phyloP scores from a whole-genome alignment of 2,329 filamentous ascomycete species.

The Lithohypha guttulata region DNA sequence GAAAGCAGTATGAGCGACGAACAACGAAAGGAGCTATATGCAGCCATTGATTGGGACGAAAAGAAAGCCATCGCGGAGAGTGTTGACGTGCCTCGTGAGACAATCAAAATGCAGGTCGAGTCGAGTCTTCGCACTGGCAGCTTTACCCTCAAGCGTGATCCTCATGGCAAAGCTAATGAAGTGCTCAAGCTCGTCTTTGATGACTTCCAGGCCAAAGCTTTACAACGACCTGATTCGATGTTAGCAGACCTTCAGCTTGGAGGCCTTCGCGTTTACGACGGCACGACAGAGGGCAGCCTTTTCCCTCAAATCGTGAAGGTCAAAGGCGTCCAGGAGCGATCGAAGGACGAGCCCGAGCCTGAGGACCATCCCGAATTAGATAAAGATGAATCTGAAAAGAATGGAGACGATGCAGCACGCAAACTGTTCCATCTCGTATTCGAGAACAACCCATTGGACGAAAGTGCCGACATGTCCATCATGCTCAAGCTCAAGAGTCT shows the following conservation, averaged over 20 bases:
- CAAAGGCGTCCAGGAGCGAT: conserved; percentile 64
- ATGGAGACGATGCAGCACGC: conserved; percentile 44
- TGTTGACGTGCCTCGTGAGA: conserved; percentile 81
- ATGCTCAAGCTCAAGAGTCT: conserved; percentile 88
- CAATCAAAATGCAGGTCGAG: conserved; percentile 84
- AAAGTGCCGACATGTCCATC: conserved; percentile 79
- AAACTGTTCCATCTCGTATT: conserved; percentile 87
- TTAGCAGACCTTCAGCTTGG: conserved; percentile 82
- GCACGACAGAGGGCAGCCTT: conserved; percentile 79
- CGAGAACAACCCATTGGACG: conserved; percentile 90
- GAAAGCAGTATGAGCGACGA: conserved; percentile 87
- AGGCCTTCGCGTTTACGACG: conserved; percentile 87
- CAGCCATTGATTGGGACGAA: conserved; percentile 97
- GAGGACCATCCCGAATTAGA: conserved; percentile 31
- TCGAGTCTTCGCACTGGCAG: conserved; percentile 90
- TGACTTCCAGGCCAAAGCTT: conserved; percentile 77
- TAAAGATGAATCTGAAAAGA: conserved; percentile 30
- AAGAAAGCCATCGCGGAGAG: conserved; percentile 80
- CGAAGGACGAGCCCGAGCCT: conserved; percentile 40
- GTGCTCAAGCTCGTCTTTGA: conserved; percentile 90
- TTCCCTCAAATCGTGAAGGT: conserved; percentile 93
- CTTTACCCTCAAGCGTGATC: conserved; percentile 82
- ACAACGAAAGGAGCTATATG: conserved; percentile 90
- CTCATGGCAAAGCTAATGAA: conserved; percentile 65
- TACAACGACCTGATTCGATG: conserved; percentile 84